Evolutionary conservation across 2,329 filamentous ascomycete genomes (phyloP).

Genomic region (Stagonosporopsis chrysanthemi): DNA sequence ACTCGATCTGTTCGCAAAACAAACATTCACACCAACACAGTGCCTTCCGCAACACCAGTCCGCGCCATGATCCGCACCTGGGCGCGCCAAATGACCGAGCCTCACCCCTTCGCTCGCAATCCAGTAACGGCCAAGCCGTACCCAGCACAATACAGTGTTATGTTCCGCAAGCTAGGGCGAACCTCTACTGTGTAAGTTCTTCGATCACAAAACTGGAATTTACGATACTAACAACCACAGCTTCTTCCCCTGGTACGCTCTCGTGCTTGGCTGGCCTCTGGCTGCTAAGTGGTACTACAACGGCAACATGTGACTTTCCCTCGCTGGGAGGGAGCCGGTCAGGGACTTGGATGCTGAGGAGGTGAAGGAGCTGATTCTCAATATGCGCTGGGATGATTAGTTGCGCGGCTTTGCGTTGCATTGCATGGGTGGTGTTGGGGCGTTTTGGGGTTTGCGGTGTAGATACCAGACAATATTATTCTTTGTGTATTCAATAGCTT

Average conservation of each 20-base stretch:
- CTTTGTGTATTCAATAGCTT: neutral
- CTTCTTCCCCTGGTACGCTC: constrained; percentile 38
- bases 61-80: constrained; percentile 44
- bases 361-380: constrained; percentile 35
- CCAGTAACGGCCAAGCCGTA: constrained; percentile 36
- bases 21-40: constrained; percentile 17
- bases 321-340: neutral
- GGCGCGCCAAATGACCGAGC: constrained; percentile 44
- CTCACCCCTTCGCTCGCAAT: constrained; percentile 47
- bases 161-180: constrained; percentile 30
- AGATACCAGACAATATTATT: constrained; percentile 15
- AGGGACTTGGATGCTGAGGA: constrained; percentile 29
- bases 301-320: constrained; percentile 42
- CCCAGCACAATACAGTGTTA: constrained; percentile 32
- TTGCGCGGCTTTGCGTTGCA: constrained; percentile 12
- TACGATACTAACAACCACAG: constrained; percentile 22
- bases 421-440: constrained; percentile 5
- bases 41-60: constrained; percentile 43
- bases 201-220: no score
- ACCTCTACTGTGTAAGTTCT: constrained; percentile 39
- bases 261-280: constrained; percentile 46
- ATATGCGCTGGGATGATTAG: constrained; percentile 44
- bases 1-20: constrained; percentile 1
- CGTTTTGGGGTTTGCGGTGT: constrained; percentile 7
- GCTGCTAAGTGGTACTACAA: constrained; percentile 37